Base-by-base conservation (phyloP, 345 rosid species). In the Eucalyptus brandiana region DNA sequence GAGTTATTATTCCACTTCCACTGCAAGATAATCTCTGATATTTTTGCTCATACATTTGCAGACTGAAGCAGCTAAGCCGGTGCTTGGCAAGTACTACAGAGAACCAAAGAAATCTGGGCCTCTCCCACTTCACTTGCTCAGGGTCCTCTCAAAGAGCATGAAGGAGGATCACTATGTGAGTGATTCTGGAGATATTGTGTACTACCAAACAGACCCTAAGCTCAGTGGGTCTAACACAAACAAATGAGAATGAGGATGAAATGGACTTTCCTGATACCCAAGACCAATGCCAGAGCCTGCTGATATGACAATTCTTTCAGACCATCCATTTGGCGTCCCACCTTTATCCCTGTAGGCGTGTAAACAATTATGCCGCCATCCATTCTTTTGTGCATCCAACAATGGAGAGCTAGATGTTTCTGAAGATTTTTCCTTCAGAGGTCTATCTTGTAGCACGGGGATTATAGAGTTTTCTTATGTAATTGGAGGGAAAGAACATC, bases 31-130 rank as follows among this genome's bases (percentile, higher is more conserved):
- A 40, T 76, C 47, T 76, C 85, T 21, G 85, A 76, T 40, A 37
- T 37, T 51, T 47, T 53, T 23, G 40, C 42, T 49, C 28, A 19
- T 58, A 26, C 9, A 87, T 87, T 15, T 40, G 45, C 92, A 96
- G 97, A 97, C 99, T 9, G 94, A 96, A 90, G 99, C 99, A 87
- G 97, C 98, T 16, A 97, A 92, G 91, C 96, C 99, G 24, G 98
- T 97, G 86, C 89, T 96, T 7, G 97, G 98, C 86, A 94, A 95
- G 91, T 96, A 97, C 92, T 96, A 96, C 91, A 90, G 96, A 45
- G 96, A 97, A 88, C 99, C 99, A 3, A 90, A 92, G 91, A 96
- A 94, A 90, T 97, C 98, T 21, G 93, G 94, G 86, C 95, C 97
- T 54, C 80, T 96, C 86, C 99, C 99, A 48, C 92, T 94, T 67